Evolutionary conservation across 2,329 filamentous ascomycete genomes (phyloP).

Genomic region (Phialophora expanda): DNA sequence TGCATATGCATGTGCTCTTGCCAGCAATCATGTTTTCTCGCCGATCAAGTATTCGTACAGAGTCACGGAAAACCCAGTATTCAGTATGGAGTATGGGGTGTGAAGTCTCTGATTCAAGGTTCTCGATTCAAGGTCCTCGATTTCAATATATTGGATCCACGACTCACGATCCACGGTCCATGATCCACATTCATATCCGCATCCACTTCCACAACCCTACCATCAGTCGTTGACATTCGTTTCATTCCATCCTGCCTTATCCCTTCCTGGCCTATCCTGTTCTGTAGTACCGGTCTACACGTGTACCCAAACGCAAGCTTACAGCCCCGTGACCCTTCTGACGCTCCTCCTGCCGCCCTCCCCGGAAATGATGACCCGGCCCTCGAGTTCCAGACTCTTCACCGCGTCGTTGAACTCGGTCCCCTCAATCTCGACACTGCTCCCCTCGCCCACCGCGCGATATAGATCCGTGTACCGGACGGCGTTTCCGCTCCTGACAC

Average conservation of each 20-base stretch:
- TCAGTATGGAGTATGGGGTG: too few relatives aligned
- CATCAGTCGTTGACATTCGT: not conserved
- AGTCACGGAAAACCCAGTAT: too few relatives aligned
- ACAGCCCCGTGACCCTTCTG: conserved; percentile 68
- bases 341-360: conserved; percentile 84
- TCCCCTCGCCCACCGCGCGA: conserved; percentile 72
- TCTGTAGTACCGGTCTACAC: not conserved
- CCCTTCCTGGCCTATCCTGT: not conserved
- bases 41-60: too few relatives aligned
- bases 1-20: too few relatives aligned
- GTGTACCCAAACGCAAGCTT: not conserved
- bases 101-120: too few relatives aligned
- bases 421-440: conserved; percentile 71
- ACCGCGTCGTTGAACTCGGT: conserved; percentile 84
- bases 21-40: too few relatives aligned
- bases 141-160: not conserved
- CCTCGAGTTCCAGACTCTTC: conserved; percentile 81
- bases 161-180: not conserved
- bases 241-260: not conserved
- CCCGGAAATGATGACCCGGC: conserved; percentile 76
- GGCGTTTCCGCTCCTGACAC: conserved; percentile 56
- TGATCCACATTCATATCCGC: too few relatives aligned
- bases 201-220: not conserved
- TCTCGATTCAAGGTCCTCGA: too few relatives aligned
- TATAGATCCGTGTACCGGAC: conserved; percentile 81